These are phyloP conservation scores for Eucalyptus coolabah DNA, from an alignment of 345 rosid genomes.

Conservation along the genomic window DNA sequence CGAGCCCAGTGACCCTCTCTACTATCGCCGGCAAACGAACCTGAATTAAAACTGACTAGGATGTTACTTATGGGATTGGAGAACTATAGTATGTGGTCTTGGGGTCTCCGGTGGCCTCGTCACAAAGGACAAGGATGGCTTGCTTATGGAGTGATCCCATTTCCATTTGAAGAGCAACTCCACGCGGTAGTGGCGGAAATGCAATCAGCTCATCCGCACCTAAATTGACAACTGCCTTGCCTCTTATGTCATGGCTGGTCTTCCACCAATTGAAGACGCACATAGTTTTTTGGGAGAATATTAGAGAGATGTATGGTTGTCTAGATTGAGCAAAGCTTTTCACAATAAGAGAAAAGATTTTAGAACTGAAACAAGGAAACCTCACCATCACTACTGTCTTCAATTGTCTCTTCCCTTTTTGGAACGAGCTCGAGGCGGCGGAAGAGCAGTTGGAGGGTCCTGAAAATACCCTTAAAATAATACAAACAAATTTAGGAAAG, in stretches of 20 bases:
- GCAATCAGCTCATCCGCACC: accelerated
- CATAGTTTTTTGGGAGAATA: no score
- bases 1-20: accelerated
- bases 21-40: accelerated
- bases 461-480: no score
- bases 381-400: accelerated
- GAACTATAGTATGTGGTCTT: no score
- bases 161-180: no score
- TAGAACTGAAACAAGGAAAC: no score
- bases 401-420: accelerated
- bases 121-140: no score
- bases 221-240: no score
- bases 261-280: no score
- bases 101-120: accelerated
- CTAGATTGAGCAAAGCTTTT: no score
- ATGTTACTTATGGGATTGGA: accelerated
- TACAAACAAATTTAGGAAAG: accelerated
- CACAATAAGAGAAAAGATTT: accelerated
- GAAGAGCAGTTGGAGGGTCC: no score
- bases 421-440: accelerated
- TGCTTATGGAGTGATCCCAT: no score
- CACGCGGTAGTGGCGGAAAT: accelerated
- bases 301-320: no score
- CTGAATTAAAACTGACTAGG: accelerated
- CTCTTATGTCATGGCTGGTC: accelerated